These are phyloP conservation scores for Suillus variegatus DNA, from an alignment of 768 basidiomycete genomes.

Conservation along the genomic window DNA sequence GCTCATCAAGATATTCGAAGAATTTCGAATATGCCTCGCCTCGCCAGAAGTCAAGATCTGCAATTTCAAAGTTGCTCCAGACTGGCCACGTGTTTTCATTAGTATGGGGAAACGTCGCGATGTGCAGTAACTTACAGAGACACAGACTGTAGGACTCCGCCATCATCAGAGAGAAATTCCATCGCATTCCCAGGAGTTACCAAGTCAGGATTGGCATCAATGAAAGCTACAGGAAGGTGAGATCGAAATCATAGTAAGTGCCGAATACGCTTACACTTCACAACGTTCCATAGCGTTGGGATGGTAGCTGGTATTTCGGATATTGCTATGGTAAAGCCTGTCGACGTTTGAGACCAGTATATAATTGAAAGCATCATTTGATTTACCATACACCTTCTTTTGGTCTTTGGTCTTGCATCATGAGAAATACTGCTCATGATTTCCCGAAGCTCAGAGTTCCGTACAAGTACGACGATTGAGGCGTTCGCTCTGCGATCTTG, in stretches of 20 bases:
- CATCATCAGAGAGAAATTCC: conserved; percentile 70
- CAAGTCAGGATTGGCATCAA: conserved; percentile 59
- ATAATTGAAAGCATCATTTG: conserved; percentile 6
- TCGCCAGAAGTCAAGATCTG: conserved; percentile 87
- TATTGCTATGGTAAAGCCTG: conserved; percentile 79
- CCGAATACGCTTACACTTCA: conserved; percentile 52
- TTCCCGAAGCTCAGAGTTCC: conserved; percentile 61
- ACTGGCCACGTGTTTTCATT: conserved; percentile 39
- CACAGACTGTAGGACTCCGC: conserved; percentile 77
- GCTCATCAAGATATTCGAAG: conserved; percentile 78
- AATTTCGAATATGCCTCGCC: conserved; percentile 80
- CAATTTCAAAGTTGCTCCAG: conserved; percentile 83
- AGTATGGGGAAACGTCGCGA: not conserved
- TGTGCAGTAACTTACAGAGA: conserved; percentile 56
- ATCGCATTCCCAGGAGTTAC: conserved; percentile 67
- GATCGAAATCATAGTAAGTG: not conserved
- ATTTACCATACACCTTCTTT: conserved; percentile 80
- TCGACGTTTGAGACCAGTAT: conserved; percentile 20
- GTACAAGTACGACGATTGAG: conserved; percentile 76
- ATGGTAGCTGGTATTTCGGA: conserved; percentile 82
- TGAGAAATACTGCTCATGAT: conserved; percentile 69
- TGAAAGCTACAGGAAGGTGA: conserved; percentile 54
- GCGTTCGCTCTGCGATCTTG: conserved; percentile 76
- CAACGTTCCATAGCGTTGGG: conserved; percentile 73
- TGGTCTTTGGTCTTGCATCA: conserved; percentile 77